A percentile compares a stretch with the other conserved stretches of the same genome.
phyloP scores from a whole-genome alignment of 2,329 filamentous ascomycete species.

The Hypoxylon sp. region DNA sequence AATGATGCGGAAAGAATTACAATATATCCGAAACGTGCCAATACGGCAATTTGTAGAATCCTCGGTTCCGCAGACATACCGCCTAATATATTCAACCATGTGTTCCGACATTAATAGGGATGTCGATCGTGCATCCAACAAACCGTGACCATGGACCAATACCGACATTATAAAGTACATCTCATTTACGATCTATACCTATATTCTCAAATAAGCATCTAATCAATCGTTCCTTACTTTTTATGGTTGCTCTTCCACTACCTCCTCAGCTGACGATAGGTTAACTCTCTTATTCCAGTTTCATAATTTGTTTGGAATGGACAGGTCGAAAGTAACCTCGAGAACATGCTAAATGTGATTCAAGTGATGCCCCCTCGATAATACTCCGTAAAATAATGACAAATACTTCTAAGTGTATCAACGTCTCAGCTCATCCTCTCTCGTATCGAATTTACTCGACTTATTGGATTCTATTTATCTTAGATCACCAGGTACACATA shows the following conservation, averaged over 20 bases:
- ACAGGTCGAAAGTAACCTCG: no score
- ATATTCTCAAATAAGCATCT: not conserved
- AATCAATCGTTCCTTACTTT: not conserved
- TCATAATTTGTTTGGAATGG: no score
- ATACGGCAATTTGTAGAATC: constrained; percentile 4
- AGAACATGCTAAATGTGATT: no score
- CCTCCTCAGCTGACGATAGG: not conserved
- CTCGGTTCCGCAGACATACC: constrained; percentile 2
- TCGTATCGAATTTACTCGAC: no score
- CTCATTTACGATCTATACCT: constrained; percentile 28
- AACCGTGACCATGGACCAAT: constrained; percentile 1
- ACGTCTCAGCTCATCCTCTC: no score
- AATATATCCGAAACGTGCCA: constrained; percentile 22
- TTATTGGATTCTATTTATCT: no score
- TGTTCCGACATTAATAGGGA: not conserved
- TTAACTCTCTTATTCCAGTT: no score
- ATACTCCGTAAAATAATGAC: no score
- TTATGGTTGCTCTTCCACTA: not conserved
- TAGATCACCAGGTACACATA: not conserved
- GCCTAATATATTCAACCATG: constrained; percentile 27
- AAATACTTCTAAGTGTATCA: no score
- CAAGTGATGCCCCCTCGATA: no score
- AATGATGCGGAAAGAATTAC: not conserved
- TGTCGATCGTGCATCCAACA: not conserved
- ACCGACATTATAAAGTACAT: constrained; percentile 16